Base-by-base conservation (phyloP, 2,329 filamentous ascomycete genomes). In the Phialocephala subalpina region DNA sequence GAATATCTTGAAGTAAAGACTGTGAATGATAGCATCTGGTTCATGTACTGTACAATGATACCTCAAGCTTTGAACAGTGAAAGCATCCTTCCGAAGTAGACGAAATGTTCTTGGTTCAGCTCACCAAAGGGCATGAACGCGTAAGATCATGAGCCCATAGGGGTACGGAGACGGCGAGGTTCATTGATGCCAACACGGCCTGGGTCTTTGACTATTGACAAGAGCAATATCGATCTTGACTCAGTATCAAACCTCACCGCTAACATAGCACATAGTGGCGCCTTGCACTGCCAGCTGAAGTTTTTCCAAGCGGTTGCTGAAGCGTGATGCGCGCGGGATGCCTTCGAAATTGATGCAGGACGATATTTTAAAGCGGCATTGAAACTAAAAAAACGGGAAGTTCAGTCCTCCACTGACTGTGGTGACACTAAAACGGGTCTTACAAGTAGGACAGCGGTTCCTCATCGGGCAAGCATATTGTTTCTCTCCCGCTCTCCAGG, bases 161-260 rank as follows among this genome's bases (percentile, higher is more conserved):
- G 14, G 42, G 42, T 22, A 53, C 42, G 29, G 58, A 22, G 25
- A 53, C 27, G 18, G 58, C 42, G 58, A 61, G 58, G 36, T 12
- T 35, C 22, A 14, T 33, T 42, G 58, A 36, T 36, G 25, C 58
- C 11, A 61, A 53, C 33, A 33, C 45, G 47, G 40, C 16, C 27
- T 42, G 20, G 45, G 22, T 11, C 45, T 38, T 22, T 42, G 62
- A 64, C 62, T 64, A 64, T 64, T 42, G 62, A 59, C 56, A 38
- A 22, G 12, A 52, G 18, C 29, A 12, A 64, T 59, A 55, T 64
- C 52, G 62, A 64, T 53, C 58, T 64, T 64, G 62, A 59, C 45
- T 64, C 62, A 59, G 45, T 33, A 20, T 45, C 45, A 60, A 56
- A 47, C 42, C n/a, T 14, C 55, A 33, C 47, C 56, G 25, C 9